Conservation (phyloP, 352 stramenopile genomes). For the Pythium periplocum region DNA sequence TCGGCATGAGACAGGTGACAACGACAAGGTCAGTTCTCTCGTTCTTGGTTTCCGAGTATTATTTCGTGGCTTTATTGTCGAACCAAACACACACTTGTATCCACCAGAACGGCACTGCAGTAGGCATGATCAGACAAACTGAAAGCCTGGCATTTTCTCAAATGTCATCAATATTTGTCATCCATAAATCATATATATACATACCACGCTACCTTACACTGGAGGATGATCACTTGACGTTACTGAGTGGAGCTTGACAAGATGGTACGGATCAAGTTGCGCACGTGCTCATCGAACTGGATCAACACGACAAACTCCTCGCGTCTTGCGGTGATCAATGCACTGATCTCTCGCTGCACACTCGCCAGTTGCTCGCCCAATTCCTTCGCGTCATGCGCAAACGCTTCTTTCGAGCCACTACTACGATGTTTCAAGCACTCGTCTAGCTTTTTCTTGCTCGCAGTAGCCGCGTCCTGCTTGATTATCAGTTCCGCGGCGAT, state of each 20-base stretch:
- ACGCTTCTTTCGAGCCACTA: neutral
- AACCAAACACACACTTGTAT: too few relatives aligned
- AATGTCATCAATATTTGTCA: too few relatives aligned
- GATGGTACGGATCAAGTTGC: slow-evolving; percentile 1
- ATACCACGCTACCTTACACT: too few relatives aligned
- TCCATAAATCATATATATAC: too few relatives aligned
- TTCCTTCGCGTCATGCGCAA: neutral
- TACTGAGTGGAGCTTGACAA: neutral
- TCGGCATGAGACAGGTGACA: too few relatives aligned
- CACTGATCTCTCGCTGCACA: neutral
- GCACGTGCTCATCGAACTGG: slow-evolving; percentile 2
- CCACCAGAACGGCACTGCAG: too few relatives aligned
- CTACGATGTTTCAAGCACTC: neutral
- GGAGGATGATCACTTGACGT: too few relatives aligned
- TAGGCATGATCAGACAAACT: too few relatives aligned
- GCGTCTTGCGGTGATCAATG: neutral
- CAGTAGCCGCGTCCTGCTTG: neutral
- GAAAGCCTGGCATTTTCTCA: too few relatives aligned
- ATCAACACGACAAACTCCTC: slow-evolving; percentile 3
- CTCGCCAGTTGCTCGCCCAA: neutral
- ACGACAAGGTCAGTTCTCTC: too few relatives aligned
- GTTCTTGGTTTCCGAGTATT: too few relatives aligned
- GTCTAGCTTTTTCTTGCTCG: neutral
- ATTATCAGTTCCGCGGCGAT: neutral
- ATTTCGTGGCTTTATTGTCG: too few relatives aligned